Evolutionary conservation across 1,284 basidiomycete genomes (phyloP).

Genomic region (Rugosomyces carneus): DNA sequence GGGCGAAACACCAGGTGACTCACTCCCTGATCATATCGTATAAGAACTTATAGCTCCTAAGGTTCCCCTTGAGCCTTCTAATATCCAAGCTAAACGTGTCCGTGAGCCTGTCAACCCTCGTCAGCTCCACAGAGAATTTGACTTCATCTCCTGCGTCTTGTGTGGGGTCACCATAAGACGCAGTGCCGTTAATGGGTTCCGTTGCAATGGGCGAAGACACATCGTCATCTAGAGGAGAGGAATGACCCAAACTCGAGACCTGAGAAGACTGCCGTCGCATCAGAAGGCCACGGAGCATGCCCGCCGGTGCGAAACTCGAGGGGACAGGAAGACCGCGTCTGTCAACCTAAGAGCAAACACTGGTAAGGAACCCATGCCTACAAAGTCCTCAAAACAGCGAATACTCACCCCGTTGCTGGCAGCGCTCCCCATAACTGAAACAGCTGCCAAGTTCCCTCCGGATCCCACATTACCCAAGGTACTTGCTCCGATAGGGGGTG

Average conservation of each 20-base stretch:
- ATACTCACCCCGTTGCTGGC: constrained; percentile 72
- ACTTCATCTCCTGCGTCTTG: constrained; percentile 91
- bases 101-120: constrained; percentile 79
- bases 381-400: constrained; percentile 9
- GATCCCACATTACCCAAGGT: constrained; percentile 20
- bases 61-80: constrained; percentile 84
- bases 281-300: constrained; percentile 79
- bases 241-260: constrained; percentile 42
- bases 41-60: constrained; percentile 91
- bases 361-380: constrained; percentile 3
- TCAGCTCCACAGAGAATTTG: constrained; percentile 88
- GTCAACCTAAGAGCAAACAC: constrained; percentile 52
- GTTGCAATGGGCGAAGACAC: constrained; percentile 25
- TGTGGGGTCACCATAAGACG: constrained; percentile 70
- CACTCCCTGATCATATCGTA: constrained; percentile 87
- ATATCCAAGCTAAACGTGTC: constrained; percentile 88
- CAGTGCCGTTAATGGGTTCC: constrained; percentile 35
- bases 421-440: constrained; percentile 71
- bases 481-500: constrained; percentile 18
- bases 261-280: constrained; percentile 87
- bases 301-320: constrained; percentile 58
- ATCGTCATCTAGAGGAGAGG: constrained; percentile 40
- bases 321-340: constrained; percentile 75
- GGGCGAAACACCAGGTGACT: constrained; percentile 29
- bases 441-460: constrained; percentile 54